Conservation (phyloP, 1,284 basidiomycete species). For the Tetrapyrgos nigripes region DNA sequence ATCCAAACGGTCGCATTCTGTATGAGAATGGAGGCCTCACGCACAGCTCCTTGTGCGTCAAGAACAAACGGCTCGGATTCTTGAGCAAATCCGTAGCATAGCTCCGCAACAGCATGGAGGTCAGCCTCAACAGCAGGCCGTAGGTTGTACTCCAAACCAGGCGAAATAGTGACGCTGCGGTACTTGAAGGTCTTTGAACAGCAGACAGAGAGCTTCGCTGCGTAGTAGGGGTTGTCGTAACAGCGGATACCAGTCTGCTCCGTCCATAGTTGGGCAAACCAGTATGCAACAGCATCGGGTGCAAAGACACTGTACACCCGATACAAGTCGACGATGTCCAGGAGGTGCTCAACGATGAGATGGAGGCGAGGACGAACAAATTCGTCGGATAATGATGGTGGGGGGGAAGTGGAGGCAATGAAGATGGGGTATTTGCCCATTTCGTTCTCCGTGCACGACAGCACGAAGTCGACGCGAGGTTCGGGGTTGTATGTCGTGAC, state of each 20-base stretch:
- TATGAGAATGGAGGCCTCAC: conserved; percentile 61
- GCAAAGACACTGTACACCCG: conserved; percentile 76
- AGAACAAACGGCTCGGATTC: conserved; percentile 63
- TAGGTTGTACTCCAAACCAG: conserved; percentile 41
- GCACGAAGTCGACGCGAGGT: conserved; percentile 53
- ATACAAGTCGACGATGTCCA: conserved; percentile 29
- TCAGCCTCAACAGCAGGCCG: conserved; percentile 54
- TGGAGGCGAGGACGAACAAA: conserved; percentile 42
- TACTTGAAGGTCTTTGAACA: conserved; percentile 46
- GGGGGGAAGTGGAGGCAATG: conserved; percentile 49
- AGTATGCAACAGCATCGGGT: conserved; percentile 49
- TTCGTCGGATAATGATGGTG: conserved; percentile 33
- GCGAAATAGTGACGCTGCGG: conserved; percentile 1
- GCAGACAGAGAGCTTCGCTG: conserved; percentile 64
- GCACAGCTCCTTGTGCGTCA: conserved; percentile 42
- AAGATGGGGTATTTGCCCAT: conserved; percentile 66
- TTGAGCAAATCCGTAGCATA: conserved; percentile 62
- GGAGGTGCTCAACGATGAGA: conserved; percentile 40
- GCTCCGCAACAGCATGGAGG: conserved; percentile 44
- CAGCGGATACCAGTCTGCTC: conserved; percentile 43
- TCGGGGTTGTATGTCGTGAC: conserved; percentile 23
- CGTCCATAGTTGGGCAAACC: conserved; percentile 59
- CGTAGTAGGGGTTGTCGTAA: conserved; percentile 61
- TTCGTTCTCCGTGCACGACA: conserved; percentile 60
- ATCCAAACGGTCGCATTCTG: conserved; percentile 63